phyloP scores from a whole-genome alignment of 768 basidiomycete species.

The Dioszegia crocea region DNA sequence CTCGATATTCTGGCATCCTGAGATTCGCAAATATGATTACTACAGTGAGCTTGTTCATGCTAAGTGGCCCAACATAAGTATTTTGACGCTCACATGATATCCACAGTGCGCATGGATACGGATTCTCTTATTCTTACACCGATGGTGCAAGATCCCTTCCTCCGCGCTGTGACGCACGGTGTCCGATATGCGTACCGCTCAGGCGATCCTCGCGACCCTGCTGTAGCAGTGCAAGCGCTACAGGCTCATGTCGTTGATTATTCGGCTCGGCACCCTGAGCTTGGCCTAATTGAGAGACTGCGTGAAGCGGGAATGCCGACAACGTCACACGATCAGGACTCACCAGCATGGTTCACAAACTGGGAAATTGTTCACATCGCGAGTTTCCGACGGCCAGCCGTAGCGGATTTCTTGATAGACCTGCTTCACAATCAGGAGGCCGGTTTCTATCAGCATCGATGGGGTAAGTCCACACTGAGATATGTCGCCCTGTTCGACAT shows the following conservation, averaged over 20 bases:
- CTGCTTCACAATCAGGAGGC: background rate
- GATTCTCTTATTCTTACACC: background rate
- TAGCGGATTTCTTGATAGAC: background rate
- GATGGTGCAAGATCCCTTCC: background rate
- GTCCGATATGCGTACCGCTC: background rate
- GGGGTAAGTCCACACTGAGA: too few species aligned
- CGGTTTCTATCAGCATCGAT: conserved; percentile 8
- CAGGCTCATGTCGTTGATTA: background rate
- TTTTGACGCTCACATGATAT: too few species aligned
- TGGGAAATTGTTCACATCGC: conserved; percentile 3
- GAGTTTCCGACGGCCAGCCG: background rate
- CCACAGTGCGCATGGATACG: conserved; percentile 9
- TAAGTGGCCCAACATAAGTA: too few species aligned
- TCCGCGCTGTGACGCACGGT: background rate
- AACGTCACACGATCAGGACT: background rate
- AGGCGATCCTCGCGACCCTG: background rate
- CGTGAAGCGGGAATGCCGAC: background rate
- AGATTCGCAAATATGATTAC: conserved; percentile 5
- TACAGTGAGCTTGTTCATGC: conserved; percentile 2
- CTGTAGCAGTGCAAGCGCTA: background rate
- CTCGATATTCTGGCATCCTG: conserved; percentile 1
- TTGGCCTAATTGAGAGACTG: background rate
- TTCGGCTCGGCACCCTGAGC: background rate
- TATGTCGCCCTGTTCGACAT: too few species aligned
- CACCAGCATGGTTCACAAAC: conserved; percentile 3